These are phyloP conservation scores for Colletotrichum musicola DNA, from an alignment of 2,329 filamentous ascomycete genomes.

Conservation along the genomic window DNA sequence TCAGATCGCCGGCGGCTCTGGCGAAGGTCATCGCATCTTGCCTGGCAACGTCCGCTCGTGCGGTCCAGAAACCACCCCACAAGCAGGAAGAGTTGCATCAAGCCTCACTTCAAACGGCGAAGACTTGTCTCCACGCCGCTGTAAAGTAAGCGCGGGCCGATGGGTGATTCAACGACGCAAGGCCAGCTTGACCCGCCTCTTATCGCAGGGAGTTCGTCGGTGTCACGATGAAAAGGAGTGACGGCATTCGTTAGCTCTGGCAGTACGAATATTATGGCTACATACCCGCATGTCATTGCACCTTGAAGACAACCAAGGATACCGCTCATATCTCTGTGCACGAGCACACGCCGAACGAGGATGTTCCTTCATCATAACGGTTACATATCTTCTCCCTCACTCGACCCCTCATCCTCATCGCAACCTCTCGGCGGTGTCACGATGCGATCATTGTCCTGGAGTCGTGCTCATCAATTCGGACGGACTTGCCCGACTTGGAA, in stretches of 20 bases:
- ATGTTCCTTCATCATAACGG: background rate
- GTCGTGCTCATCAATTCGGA: background rate
- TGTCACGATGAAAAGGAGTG: background rate
- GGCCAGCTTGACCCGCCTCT: slow-evolving; percentile 14
- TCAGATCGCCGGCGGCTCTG: slow-evolving; percentile 12
- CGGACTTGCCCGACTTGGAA: background rate
- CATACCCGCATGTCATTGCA: no score
- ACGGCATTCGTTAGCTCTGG: background rate
- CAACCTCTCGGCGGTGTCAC: background rate
- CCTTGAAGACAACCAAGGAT: no score
- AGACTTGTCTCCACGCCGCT: background rate
- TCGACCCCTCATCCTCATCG: background rate
- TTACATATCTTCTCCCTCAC: background rate
- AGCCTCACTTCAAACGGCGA: slow-evolving; percentile 10
- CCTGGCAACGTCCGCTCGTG: slow-evolving; percentile 12
- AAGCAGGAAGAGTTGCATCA: slow-evolving; percentile 5
- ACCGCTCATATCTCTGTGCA: background rate
- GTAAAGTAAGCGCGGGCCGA: background rate
- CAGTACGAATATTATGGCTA: background rate
- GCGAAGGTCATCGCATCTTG: background rate
- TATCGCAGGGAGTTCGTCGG: slow-evolving; percentile 13
- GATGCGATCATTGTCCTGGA: background rate
- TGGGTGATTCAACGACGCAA: slow-evolving; percentile 4
- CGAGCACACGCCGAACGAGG: background rate
- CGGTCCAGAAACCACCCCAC: background rate